Base-by-base conservation (phyloP, 441 rosid species). In the Arabidopsis hybrid region DNA sequence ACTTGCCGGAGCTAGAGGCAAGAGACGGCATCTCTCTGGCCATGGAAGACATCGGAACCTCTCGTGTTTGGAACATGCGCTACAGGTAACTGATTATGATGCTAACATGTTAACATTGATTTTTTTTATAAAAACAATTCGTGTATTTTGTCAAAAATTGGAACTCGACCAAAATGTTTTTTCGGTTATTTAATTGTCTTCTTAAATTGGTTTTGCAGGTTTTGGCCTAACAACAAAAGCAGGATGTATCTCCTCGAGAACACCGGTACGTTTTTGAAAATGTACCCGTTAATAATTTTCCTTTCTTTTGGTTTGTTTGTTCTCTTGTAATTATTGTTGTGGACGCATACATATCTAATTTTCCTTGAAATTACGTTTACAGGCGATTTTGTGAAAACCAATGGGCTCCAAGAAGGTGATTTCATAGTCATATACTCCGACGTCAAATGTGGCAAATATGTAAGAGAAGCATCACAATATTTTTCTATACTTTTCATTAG, bases 141-240 rank as follows among this genome's bases (percentile, higher is more conserved):
- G 18, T 52, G 55, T 43, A 32, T n/a, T 35, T 35, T 55, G 3
- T 47, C 45, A 58, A 57, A 8, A 57, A 16, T 39, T 49, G 9
- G 38, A 59, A 59, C 35, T 26, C 5, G 34, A 31, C 58, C 39
- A 43, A 31, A 31, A 11, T 60, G 13, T 43, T 42, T 36, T 9
- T 40, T 40, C 5, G 57, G 46, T 32, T 61, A 29, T 4, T 65
- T 14, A 11, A 21, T 34, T 34, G 58, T 76, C 73, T 62, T 21
- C 26, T 73, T 63, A 46, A 40, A 79, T 21, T 83, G 90, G 82
- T 77, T 45, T 21, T 85, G 76, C 87, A 95, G 99, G 75, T 95
- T 89, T 87, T 95, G 99, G 99, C 99, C 98, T 7, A 95, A 95
- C 84, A 95, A 95, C 79, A 95, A 92, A 82, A 95, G 99, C 85